Percentiles rank a stretch among this genome's conserved stretches.
Conservation (phyloP, 2,329 filamentous ascomycete species). For the Leptographium lundbergii region DNA sequence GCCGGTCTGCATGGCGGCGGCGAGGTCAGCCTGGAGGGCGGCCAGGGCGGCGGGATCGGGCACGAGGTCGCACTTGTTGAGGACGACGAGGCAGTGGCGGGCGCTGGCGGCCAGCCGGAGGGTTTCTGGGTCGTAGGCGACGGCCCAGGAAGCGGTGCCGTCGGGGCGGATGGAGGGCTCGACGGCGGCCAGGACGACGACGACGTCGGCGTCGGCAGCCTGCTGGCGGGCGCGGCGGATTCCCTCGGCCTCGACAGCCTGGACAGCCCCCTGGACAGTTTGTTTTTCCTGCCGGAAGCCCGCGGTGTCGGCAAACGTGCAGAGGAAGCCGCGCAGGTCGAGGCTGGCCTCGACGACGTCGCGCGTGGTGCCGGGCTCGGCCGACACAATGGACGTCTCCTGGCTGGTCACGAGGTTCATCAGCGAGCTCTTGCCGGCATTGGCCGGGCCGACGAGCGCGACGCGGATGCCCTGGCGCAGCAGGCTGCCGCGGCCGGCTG, state of each 20-base stretch:
- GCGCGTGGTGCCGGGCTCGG: slow-evolving; percentile 83
- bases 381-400: slow-evolving; percentile 89
- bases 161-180: slow-evolving; percentile 27
- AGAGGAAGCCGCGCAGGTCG: slow-evolving; percentile 80
- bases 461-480: slow-evolving; percentile 75
- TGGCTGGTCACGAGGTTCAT: slow-evolving; percentile 82
- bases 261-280: too few relatives aligned
- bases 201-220: slow-evolving; percentile 71
- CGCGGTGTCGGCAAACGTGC: slow-evolving; percentile 90
- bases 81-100: slow-evolving; percentile 36
- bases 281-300: slow-evolving; percentile 56
- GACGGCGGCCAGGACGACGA: slow-evolving; percentile 69
- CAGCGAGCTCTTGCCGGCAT: slow-evolving; percentile 88
- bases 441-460: slow-evolving; percentile 79
- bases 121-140: slow-evolving; percentile 42
- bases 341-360: slow-evolving; percentile 88
- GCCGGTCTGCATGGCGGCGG: slow-evolving; percentile 11
- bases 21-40: slow-evolving; percentile 20
- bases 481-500: slow-evolving; percentile 71
- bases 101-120: slow-evolving; percentile 37
- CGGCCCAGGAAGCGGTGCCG: slow-evolving; percentile 15
- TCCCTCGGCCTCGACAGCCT: slow-evolving; percentile 60
- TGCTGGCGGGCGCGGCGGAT: slow-evolving; percentile 75
- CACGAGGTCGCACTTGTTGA: slow-evolving; percentile 51
- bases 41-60: slow-evolving; percentile 22